phyloP scores from a whole-genome alignment of 495 filamentous ascomycete species.

The Talaromyces trachyspermus region DNA sequence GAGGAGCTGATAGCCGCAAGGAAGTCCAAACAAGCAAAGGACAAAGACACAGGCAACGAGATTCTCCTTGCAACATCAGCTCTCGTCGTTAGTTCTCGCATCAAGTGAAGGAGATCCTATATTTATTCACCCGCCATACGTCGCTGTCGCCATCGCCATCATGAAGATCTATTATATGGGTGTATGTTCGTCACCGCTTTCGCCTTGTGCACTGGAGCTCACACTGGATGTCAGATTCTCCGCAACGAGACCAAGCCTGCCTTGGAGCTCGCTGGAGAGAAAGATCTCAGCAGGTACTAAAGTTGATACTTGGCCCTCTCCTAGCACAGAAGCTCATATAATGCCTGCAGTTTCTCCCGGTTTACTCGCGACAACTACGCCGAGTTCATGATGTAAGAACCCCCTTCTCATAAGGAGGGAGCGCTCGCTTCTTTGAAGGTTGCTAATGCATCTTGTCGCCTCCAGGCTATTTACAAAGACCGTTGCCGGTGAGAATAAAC shows the following conservation, averaged over 20 bases:
- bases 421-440: background rate
- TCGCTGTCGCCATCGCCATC: constrained; percentile 24
- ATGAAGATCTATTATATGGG: constrained; percentile 97
- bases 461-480: constrained; percentile 45
- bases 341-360: background rate
- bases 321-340: too few species aligned
- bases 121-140: background rate
- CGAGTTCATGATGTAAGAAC: constrained; percentile 41
- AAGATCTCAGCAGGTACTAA: constrained; percentile 67
- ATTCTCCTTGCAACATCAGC: background rate
- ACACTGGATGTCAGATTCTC: constrained; percentile 54
- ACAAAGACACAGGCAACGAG: constrained; percentile 4
- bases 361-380: constrained; percentile 32
- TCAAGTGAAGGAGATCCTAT: too few species aligned
- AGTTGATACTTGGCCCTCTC: constrained; percentile 59
- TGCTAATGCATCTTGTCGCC: background rate
- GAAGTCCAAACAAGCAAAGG: background rate
- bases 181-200: constrained; percentile 43
- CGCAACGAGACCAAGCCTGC: constrained; percentile 74
- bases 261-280: constrained; percentile 71
- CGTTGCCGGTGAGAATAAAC: constrained; percentile 42
- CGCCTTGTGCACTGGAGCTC: constrained; percentile 7
- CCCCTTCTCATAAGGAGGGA: background rate
- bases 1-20: too few species aligned
- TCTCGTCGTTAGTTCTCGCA: too few species aligned